Conservation (phyloP, 1,139 yeast species). For the Suhomyces chickasaworum region DNA sequence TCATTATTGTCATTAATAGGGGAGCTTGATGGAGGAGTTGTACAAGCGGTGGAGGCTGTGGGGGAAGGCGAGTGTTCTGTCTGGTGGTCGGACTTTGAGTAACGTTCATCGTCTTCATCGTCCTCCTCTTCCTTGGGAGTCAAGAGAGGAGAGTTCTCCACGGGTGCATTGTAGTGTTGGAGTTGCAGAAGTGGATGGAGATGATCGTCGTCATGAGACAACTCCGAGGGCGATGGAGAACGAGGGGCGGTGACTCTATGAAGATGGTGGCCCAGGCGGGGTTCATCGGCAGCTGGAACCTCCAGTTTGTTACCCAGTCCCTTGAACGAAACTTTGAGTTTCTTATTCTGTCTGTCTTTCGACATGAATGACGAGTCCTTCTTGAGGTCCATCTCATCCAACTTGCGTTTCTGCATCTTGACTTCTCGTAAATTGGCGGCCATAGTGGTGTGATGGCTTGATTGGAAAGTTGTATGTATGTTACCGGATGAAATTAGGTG, state of each 20-base stretch:
- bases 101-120: slow-evolving; percentile 22
- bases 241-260: slow-evolving; percentile 18
- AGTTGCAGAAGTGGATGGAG: slow-evolving; percentile 19
- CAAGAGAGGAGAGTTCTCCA: slow-evolving; percentile 39
- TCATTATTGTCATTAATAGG: slow-evolving; percentile 11
- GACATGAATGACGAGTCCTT: slow-evolving; percentile 16
- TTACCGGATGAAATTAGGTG: neutral
- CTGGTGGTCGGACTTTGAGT: slow-evolving; percentile 7
- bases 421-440: slow-evolving; percentile 32
- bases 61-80: slow-evolving; percentile 7
- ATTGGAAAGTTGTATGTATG: too few relatives aligned
- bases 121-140: slow-evolving; percentile 50
- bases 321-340: slow-evolving; percentile 17
- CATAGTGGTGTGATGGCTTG: slow-evolving; percentile 19
- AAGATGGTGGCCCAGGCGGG: slow-evolving; percentile 15
- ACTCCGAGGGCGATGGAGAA: slow-evolving; percentile 31
- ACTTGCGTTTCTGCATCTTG: slow-evolving; percentile 32
- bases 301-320: slow-evolving; percentile 8
- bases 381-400: slow-evolving; percentile 28
- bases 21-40: slow-evolving; percentile 13
- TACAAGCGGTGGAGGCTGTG: slow-evolving; percentile 12
- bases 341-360: slow-evolving; percentile 13
- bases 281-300: slow-evolving; percentile 5
- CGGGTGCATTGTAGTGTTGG: slow-evolving; percentile 17
- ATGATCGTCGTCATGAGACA: slow-evolving; percentile 16